Conservation (phyloP, 805 yeast genomes). For the Tetrapisispora iriomotensis region DNA sequence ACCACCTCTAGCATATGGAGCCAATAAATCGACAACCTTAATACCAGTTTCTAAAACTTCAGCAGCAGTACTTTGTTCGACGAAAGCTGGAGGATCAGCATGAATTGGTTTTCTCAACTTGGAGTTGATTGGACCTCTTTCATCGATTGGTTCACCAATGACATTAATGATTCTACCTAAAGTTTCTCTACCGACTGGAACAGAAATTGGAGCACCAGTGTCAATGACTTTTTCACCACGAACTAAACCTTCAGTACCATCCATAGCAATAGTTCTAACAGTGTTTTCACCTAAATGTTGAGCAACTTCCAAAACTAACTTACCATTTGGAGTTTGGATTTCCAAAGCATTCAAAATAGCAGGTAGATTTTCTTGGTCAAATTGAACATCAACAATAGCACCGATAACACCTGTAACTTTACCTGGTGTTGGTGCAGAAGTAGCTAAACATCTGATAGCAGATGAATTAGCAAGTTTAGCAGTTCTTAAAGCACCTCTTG, state of each 20-base stretch:
- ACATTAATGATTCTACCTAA: constrained; percentile 98
- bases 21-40: constrained; percentile 97
- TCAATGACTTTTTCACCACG: constrained; percentile 89
- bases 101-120: constrained; percentile 95
- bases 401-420: constrained; percentile 95
- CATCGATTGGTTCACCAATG: constrained; percentile 99
- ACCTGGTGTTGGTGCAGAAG: constrained; percentile 54
- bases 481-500: constrained; percentile 83
- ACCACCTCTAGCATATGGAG: constrained; percentile 99
- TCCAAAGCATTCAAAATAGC: constrained; percentile 95
- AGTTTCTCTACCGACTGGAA: constrained; percentile 98
- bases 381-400: constrained; percentile 98
- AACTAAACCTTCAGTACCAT: constrained; percentile 99
- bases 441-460: constrained; percentile 41
- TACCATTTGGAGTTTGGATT: constrained; percentile 68
- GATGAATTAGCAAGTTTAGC: constrained; percentile 67
- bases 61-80: constrained; percentile 94
- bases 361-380: constrained; percentile 95
- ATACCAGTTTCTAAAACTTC: constrained; percentile 99
- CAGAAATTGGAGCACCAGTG: constrained; percentile 98
- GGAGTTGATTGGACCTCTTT: constrained; percentile 95
- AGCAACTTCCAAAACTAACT: constrained; percentile 93
- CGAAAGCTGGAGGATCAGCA: constrained; percentile 94
- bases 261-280: constrained; percentile 99
- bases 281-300: constrained; percentile 99